Conservation (phyloP, 2,329 filamentous ascomycete genomes). For the Claviceps maximensis region DNA sequence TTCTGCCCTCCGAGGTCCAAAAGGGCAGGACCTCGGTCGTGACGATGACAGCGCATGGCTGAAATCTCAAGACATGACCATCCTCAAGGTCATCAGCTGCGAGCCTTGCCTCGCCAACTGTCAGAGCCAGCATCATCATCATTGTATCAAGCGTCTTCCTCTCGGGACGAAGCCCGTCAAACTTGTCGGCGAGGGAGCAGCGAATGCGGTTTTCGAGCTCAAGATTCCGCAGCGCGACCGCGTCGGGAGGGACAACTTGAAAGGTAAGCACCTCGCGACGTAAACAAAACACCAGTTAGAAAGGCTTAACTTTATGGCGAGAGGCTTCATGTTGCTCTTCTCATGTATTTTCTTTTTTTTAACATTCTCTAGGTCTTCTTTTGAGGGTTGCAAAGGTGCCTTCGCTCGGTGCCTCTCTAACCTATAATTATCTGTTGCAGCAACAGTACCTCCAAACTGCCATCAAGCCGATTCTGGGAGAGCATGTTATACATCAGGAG, state of each 20-base stretch:
- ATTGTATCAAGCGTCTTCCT: slow-evolving; percentile 19
- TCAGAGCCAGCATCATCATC: slow-evolving; percentile 1
- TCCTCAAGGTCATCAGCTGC: slow-evolving; percentile 10
- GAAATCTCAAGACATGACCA: slow-evolving; percentile 12
- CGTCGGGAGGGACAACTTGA: slow-evolving; percentile 17
- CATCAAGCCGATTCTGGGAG: slow-evolving; percentile 22
- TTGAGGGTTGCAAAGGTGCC: slow-evolving; percentile 27
- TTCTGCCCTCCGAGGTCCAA: slow-evolving; percentile 3
- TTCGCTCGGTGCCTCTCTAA: slow-evolving; percentile 15
- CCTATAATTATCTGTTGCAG: slow-evolving; percentile 25
- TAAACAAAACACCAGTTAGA: not conserved
- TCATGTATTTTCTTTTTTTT: not conserved
- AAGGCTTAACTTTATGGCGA: too few relatives aligned
- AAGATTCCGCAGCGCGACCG: slow-evolving; percentile 23
- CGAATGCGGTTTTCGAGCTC: slow-evolving; percentile 62
- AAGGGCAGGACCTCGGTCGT: slow-evolving; percentile 2
- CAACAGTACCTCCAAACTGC: slow-evolving; percentile 22
- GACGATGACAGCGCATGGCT: slow-evolving; percentile 13
- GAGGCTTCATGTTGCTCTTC: not conserved
- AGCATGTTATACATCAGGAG: slow-evolving; percentile 23
- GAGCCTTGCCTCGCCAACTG: slow-evolving; percentile 4
- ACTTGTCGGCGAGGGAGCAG: slow-evolving; percentile 55
- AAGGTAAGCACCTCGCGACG: slow-evolving; percentile 17
- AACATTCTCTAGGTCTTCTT: slow-evolving; percentile 17
- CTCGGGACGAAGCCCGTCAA: slow-evolving; percentile 20